Percentiles rank a stretch among this genome's conserved stretches.
Conservation (phyloP, 352 stramenopile genomes). For the Pythium utonaiense region DNA sequence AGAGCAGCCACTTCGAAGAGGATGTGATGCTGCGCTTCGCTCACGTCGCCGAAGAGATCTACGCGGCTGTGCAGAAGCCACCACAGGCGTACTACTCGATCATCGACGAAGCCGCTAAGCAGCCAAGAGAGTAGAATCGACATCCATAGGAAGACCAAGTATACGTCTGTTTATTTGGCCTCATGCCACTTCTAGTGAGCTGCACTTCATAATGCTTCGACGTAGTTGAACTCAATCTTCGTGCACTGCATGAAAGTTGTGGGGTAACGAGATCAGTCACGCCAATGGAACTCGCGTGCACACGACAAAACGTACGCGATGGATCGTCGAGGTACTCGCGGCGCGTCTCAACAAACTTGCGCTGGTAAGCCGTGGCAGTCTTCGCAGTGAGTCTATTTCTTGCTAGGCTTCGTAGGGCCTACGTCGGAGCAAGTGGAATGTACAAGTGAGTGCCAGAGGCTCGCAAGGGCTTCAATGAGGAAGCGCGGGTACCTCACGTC, state of each 20-base stretch:
- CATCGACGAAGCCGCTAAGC: slow-evolving; percentile 40
- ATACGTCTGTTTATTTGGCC: too few relatives aligned
- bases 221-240: slow-evolving; percentile 11
- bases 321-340: slow-evolving; percentile 54
- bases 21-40: slow-evolving; percentile 68
- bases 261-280: too few relatives aligned
- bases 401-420: slow-evolving; percentile 67
- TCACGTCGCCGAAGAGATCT: slow-evolving; percentile 41
- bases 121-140: slow-evolving; percentile 2
- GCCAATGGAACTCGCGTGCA: too few relatives aligned
- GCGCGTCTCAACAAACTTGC: slow-evolving; percentile 41
- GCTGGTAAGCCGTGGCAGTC: slow-evolving; percentile 40
- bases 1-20: slow-evolving; percentile 75
- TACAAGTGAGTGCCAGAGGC: not conserved
- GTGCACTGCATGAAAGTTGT: slow-evolving; percentile 7
- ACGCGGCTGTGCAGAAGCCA: slow-evolving; percentile 36
- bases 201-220: not conserved
- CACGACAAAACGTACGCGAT: slow-evolving; percentile 11
- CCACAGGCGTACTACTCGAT: slow-evolving; percentile 69
- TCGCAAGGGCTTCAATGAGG: not conserved
- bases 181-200: too few relatives aligned
- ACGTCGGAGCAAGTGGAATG: not conserved
- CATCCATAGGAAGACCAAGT: not conserved
- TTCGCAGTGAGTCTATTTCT: slow-evolving; percentile 68
- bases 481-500: slow-evolving; percentile 48